Conservation (phyloP, 495 filamentous ascomycete genomes). For the Amorphotheca resinae region DNA sequence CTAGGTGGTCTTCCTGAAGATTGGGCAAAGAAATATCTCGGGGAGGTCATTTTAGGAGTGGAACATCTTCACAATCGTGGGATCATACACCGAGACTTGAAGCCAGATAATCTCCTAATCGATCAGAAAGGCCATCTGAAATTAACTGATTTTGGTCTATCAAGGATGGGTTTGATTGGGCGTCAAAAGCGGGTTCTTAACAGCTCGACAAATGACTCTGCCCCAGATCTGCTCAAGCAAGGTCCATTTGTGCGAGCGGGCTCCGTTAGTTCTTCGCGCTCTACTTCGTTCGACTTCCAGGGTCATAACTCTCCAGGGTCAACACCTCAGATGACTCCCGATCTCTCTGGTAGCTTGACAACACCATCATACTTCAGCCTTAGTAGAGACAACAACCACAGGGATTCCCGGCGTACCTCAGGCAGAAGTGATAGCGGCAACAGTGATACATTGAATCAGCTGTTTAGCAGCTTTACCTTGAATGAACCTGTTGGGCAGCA, state of each 20-base stretch:
- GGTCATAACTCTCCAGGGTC: conserved; percentile 63
- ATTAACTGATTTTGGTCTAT: conserved; percentile 93
- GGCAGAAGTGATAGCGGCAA: conserved; percentile 87
- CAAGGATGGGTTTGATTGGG: conserved; percentile 92
- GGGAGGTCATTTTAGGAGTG: conserved; percentile 87
- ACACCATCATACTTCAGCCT: conserved; percentile 94
- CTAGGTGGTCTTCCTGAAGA: conserved; percentile 86
- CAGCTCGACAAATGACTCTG: conserved; percentile 60
- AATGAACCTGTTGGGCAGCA: conserved; percentile 38
- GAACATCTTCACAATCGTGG: conserved; percentile 89
- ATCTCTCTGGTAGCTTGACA: conserved; percentile 46
- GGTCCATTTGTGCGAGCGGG: conserved; percentile 77
- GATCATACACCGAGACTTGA: conserved; percentile 92
- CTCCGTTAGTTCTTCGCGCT: conserved; percentile 87
- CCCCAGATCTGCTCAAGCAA: conserved; percentile 82
- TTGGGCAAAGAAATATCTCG: conserved; percentile 94
- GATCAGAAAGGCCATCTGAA: conserved; percentile 96
- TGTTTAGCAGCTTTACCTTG: conserved; percentile 75
- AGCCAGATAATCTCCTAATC: conserved; percentile 94
- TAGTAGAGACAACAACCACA: conserved; percentile 48
- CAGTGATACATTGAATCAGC: conserved; percentile 70
- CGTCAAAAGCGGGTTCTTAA: conserved; percentile 88
- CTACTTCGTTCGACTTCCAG: conserved; percentile 86
- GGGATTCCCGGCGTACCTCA: conserved; percentile 73
- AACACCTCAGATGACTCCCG: conserved; percentile 83